Evolutionary conservation across 139 green algal species (phyloP), one percentile per base, ranked within the genome.

Genomic region (Chlamydomonas sp.): DNA sequence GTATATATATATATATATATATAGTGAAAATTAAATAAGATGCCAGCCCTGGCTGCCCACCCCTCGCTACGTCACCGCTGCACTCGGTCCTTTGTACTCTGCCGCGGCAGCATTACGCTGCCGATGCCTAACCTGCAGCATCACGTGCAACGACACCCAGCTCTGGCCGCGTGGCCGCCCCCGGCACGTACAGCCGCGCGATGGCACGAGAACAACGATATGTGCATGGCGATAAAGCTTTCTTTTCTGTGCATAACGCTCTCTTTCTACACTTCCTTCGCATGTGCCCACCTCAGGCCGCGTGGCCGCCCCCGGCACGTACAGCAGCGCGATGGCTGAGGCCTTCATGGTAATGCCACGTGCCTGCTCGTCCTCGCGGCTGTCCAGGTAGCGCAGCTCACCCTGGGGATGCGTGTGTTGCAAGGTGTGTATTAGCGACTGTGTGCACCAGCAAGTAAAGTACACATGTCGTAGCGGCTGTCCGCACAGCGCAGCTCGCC

Each of bases 331-430:
- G 79, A 99, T 99, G 90, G 94, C 97, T 87, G 89, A 96, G 58
- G 91, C 95, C 93, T 99, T 99, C 97, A 99, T 99, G 14, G 98
- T 99, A 93, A 99, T 99, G 77, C 98, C 96, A 0, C 98, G 94
- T 9, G 91, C 89, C 92, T 99, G 96, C 93, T 99, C 98, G 67
- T 99, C 98, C 59, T 99, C 97, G 7, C 96, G 91, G 84, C 90
- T 97, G 94, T 99, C 98, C 80, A 99, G 93, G 90, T 98, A 99
- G 14, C 97, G 93, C 79, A 98, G 87, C 87, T 95, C 91, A 7
- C 93, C 92, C 89, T 80, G 80, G 58, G 72, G 77, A 5, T 57
- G 57, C 3, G 58, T 12, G 68, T 31, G 67, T 49, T 0, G 31
- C 31, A 49, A 49, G 31, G 31, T 49, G 31, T 49, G 31, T 49